Evolutionary conservation across 164 flowering plant genomes (phyloP), one percentile per base, ranked within the genome.

Genomic region (Warburgia ugandensis): DNA sequence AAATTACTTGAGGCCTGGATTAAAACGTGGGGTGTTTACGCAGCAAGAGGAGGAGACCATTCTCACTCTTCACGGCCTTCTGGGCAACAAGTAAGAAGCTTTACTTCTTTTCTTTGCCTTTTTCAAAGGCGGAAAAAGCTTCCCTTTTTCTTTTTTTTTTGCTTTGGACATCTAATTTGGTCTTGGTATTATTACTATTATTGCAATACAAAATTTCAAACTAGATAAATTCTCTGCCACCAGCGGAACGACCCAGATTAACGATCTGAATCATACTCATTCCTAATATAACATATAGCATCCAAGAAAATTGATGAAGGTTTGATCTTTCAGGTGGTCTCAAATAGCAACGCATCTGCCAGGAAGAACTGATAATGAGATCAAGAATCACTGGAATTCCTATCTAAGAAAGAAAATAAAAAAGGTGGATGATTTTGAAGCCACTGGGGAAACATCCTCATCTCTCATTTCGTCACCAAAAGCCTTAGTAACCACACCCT

Each of bases 61-160:
- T 50, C 14, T 86, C 14, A 50, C 70, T 33, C 81, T 86, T 35
- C 97, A 90, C 69, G 63, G 59, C 32, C 5, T 75, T 54, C 52
- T 84, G 56, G 97, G 97, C 55, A 90, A 90, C 81, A 90, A 82
- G 97, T 90, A 84, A 77, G n/a, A n/a, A n/a, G n/a, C n/a, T n/a
- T n/a, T n/a, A n/a, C n/a, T n/a, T n/a, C n/a, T n/a, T n/a, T n/a
- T n/a, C n/a, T n/a, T n/a, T n/a, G n/a, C n/a, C n/a, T n/a, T n/a
- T n/a, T n/a, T n/a, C n/a, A n/a, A n/a, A n/a, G n/a, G n/a, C n/a
- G n/a, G n/a, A n/a, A n/a, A n/a, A n/a, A n/a, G n/a, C n/a, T n/a
- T n/a, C n/a, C n/a, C n/a, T n/a, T n/a, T n/a, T n/a, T n/a, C n/a
- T n/a, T n/a, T n/a, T n/a, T n/a, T n/a, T n/a, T n/a, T n/a, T n/a